Base-by-base conservation (phyloP, 2,329 filamentous ascomycete species). In the Ascochyta viciae-villosae region DNA sequence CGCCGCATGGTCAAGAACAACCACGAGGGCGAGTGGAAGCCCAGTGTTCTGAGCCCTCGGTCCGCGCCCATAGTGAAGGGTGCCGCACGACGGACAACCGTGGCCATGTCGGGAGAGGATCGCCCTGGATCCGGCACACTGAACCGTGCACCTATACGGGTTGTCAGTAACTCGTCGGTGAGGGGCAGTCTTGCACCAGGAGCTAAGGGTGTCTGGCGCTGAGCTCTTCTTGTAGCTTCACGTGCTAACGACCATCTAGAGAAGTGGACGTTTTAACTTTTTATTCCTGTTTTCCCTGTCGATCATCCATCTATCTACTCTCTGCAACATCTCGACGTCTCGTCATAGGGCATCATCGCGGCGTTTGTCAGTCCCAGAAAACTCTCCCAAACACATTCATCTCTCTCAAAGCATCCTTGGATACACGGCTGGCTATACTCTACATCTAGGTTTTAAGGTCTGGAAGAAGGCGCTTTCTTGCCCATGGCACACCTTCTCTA, bases 1-100 rank as follows among this genome's bases (percentile, higher is more conserved):
- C 80, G 88, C 39, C 81, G 88, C 13, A 89, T 90, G 85, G 84
- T 87, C 35, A 86, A 83, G 68, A 83, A 80, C 43, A 83, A 87
- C 29, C 85, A 84, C 62, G 84, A 85, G 38, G 78, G 80, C 44
- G 82, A 84, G 16, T 80, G 78, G 66, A 83, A 82, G 57, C 76
- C 76, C 35, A 84, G 81, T 53, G 85, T 89, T 13, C 75, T 89
- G 45, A 87, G 85, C 62, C 87, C 88, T 26, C 80, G 86, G 31
- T 81, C 80, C 64, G 78, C 84, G 16, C 83, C 86, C 1, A 80
- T 89, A 26, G 80, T 82, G 65, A 89, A 89, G 70, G 79, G 75
- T 5, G 75, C 66, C 19, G 70, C 66, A 12, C 62, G 74, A 52
- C 68, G 74, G 35, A 77, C 74, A 9, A 77, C 75, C 3, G 70